A percentile compares a stretch with the other conserved stretches of the same genome.
phyloP scores from a whole-genome alignment of 2,329 filamentous ascomycete genomes.

The Penicillium sumatraense region DNA sequence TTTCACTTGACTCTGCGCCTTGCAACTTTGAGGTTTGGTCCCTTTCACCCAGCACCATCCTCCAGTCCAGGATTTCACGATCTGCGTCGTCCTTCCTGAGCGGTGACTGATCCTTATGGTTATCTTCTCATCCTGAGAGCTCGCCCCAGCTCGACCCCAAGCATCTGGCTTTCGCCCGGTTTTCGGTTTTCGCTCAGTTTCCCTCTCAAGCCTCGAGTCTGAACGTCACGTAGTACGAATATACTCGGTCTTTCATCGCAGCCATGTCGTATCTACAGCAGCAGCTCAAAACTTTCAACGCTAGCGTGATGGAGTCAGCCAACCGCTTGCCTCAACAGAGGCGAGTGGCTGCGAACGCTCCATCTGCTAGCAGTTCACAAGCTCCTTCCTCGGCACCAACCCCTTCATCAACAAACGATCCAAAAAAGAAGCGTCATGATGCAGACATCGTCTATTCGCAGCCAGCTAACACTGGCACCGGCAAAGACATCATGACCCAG shows the following conservation, averaged over 20 bases:
- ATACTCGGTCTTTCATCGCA: slow-evolving; percentile 17
- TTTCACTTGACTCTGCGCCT: slow-evolving; percentile 4
- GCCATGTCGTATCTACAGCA: slow-evolving; percentile 69
- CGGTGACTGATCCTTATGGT: slow-evolving; percentile 7
- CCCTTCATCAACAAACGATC: slow-evolving; percentile 37
- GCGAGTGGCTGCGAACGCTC: slow-evolving; percentile 54
- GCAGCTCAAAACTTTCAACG: slow-evolving; percentile 66
- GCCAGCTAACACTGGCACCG: slow-evolving; percentile 74
- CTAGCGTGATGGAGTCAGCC: slow-evolving; percentile 66
- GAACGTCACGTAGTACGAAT: background rate
- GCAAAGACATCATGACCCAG: slow-evolving; percentile 81
- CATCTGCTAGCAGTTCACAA: slow-evolving; percentile 66
- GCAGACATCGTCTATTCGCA: slow-evolving; percentile 69
- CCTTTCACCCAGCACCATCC: background rate
- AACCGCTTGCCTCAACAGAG: slow-evolving; percentile 62
- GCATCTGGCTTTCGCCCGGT: background rate
- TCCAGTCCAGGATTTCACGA: too few species aligned
- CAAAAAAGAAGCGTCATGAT: slow-evolving; percentile 66
- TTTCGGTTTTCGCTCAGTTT: background rate
- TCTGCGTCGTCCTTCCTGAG: background rate
- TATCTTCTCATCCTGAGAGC: slow-evolving; percentile 6
- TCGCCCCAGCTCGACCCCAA: slow-evolving; percentile 9
- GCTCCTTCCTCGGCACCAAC: slow-evolving; percentile 39
- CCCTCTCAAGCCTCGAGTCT: slow-evolving; percentile 6
- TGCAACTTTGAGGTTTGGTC: background rate